Base-by-base conservation (phyloP, 1,284 basidiomycete genomes). In the Tremellales sp. region DNA sequence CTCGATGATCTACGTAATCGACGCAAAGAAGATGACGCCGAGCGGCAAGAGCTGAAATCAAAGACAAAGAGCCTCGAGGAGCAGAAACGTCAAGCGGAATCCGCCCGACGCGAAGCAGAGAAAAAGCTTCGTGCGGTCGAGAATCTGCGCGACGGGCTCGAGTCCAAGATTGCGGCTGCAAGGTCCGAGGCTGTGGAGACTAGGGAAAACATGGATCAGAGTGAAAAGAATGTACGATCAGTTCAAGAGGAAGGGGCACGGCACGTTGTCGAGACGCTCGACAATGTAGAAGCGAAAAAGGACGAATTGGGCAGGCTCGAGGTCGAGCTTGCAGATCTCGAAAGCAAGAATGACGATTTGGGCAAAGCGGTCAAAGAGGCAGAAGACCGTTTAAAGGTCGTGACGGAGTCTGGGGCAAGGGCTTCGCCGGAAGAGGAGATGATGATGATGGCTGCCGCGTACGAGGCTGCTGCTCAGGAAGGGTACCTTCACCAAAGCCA, bases 31-130 rank as follows among this genome's bases (percentile, higher is more conserved):
- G 93, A 97, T 67, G 94, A 97, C 61, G 78, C 78, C 2, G 80
- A 82, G 23, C 82, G 88, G 47, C 74, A 80, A 24, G 89, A 96
- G 66, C 76, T 89, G 49, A 93, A 91, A 69, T 71, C 81, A 19
- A 82, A 84, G 46, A 87, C 87, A 45, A 93, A 93, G 72, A 73
- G 78, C 0, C 78, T 96, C 6, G 93, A 97, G 62, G 93, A 97
- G 64, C 79, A 83, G 51, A 89, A 87, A 73, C 84, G 93, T 35
- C 77, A 78, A 41, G 88, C 91, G 4, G 93, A 97, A 70, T 78
- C 80, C 44, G 74, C 78, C 46, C 85, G 84, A 65, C 80, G 84
- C 41, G 91, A 97, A 35, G 88, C 86, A 2, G 93, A 97, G 73
- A 90, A 89, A 76, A 84, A 84, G 57, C 78, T 94, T 50, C 86